Percentiles rank a stretch among this genome's conserved stretches.
Evolutionary conservation across 805 yeast genomes (phyloP).

Genomic region (Candida arabinofermentans): DNA sequence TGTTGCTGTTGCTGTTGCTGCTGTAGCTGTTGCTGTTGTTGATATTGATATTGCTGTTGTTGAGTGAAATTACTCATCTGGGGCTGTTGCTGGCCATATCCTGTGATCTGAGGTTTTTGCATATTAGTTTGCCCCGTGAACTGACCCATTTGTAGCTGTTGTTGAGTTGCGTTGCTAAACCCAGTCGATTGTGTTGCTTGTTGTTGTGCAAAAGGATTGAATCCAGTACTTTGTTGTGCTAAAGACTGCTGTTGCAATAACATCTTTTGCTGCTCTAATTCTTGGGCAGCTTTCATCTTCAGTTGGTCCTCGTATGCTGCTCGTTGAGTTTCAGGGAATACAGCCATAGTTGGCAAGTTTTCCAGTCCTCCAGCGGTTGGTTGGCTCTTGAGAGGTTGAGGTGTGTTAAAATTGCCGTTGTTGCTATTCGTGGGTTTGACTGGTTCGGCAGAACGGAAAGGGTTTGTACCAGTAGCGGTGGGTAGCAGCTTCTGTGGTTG

Average conservation of each 20-base stretch:
- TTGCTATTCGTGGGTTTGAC: constrained; percentile 25
- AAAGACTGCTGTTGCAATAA: constrained; percentile 14
- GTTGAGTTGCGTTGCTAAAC: too few relatives aligned
- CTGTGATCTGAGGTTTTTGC: too few relatives aligned
- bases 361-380: constrained; percentile 76
- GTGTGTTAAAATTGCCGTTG: constrained; percentile 11
- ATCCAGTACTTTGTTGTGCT: neutral
- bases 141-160: too few relatives aligned
- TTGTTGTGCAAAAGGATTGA: constrained; percentile 7
- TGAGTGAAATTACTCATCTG: too few relatives aligned
- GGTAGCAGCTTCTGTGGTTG: constrained; percentile 8
- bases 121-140: too few relatives aligned
- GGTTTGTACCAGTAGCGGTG: constrained; percentile 51
- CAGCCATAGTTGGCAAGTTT: constrained; percentile 58
- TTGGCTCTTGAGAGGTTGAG: constrained; percentile 38
- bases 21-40: neutral
- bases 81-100: too few relatives aligned
- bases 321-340: constrained; percentile 58
- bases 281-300: constrained; percentile 15
- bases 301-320: constrained; percentile 19
- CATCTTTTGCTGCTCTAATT: constrained; percentile 20
- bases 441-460: constrained; percentile 40
- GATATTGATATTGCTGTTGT: neutral
- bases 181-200: constrained; percentile 5
- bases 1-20: constrained; percentile 1